Conservation (phyloP, 2,329 filamentous ascomycete species). For the Grosmannia clavigera region DNA sequence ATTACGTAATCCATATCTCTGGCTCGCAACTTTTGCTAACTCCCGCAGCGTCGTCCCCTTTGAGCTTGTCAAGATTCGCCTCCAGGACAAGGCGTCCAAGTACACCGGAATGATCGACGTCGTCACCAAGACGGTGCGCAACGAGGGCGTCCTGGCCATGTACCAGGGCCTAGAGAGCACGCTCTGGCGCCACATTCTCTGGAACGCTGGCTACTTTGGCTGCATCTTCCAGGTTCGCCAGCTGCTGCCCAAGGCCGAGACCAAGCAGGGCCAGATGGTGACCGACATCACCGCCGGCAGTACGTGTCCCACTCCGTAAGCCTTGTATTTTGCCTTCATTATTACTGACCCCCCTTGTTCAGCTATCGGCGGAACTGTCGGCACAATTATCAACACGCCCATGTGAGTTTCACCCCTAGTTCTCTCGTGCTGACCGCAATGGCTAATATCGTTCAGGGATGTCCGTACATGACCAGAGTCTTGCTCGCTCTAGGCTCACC, state of each 20-base stretch:
- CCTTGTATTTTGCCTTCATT: background rate
- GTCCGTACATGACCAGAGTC: background rate
- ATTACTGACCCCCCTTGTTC: background rate
- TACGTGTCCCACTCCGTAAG: slow-evolving; percentile 1
- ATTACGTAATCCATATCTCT: background rate
- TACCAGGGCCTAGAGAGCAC: slow-evolving; percentile 97
- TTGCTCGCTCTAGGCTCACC: background rate
- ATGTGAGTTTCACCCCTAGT: slow-evolving; percentile 67
- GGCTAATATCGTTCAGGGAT: slow-evolving; percentile 3
- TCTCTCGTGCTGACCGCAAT: background rate
- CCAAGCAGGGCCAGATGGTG: slow-evolving; percentile 66
- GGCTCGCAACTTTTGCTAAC: background rate
- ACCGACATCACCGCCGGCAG: slow-evolving; percentile 80
- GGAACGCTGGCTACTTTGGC: slow-evolving; percentile 96
- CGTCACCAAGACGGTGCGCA: slow-evolving; percentile 50
- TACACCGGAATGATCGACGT: slow-evolving; percentile 75
- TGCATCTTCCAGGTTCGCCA: slow-evolving; percentile 95
- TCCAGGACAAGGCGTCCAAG: slow-evolving; percentile 91
- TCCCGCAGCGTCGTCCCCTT: slow-evolving; percentile 66
- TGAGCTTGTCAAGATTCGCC: slow-evolving; percentile 94
- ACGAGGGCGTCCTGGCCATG: slow-evolving; percentile 56
- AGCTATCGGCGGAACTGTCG: slow-evolving; percentile 69
- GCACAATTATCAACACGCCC: slow-evolving; percentile 88
- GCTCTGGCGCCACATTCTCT: slow-evolving; percentile 77
- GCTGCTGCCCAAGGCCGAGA: slow-evolving; percentile 67